Evolutionary conservation across 768 basidiomycete species (phyloP).

Genomic region (Sporobolomyces pararoseus): DNA sequence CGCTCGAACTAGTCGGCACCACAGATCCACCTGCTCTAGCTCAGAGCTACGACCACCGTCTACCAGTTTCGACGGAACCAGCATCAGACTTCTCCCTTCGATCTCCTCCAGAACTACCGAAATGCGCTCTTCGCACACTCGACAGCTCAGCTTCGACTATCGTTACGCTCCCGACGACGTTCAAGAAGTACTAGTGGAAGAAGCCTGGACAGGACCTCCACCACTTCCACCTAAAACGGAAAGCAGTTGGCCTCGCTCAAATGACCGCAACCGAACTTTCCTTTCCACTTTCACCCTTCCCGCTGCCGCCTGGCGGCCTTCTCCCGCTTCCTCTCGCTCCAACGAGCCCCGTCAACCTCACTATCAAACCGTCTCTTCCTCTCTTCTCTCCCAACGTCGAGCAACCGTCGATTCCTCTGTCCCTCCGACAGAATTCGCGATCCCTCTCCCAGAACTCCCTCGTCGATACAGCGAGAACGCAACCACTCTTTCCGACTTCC

Average conservation of each 20-base stretch:
- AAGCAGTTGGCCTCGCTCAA: background rate
- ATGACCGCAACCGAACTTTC: background rate
- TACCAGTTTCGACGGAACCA: too few species aligned
- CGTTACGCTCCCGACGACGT: background rate
- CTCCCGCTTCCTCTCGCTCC: background rate
- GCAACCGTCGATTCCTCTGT: background rate
- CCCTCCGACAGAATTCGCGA: background rate
- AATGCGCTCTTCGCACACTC: background rate
- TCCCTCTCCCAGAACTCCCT: background rate
- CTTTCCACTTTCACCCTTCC: background rate
- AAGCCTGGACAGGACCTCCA: background rate
- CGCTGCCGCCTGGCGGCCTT: slow-evolving; percentile 1
- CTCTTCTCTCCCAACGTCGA: background rate
- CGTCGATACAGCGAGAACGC: slow-evolving; percentile 7
- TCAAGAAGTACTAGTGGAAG: background rate
- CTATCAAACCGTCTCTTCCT: slow-evolving; percentile 9
- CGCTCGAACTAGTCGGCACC: too few species aligned
- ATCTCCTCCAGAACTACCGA: too few species aligned
- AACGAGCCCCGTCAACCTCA: background rate
- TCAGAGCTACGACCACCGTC: too few species aligned
- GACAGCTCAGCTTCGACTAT: background rate
- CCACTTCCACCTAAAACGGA: background rate
- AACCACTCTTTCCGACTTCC: background rate
- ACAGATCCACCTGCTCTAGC: too few species aligned
- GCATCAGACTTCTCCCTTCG: too few species aligned